Evolutionary conservation across 2,329 filamentous ascomycete genomes (phyloP).

Genomic region (Trichophyton equinum): DNA sequence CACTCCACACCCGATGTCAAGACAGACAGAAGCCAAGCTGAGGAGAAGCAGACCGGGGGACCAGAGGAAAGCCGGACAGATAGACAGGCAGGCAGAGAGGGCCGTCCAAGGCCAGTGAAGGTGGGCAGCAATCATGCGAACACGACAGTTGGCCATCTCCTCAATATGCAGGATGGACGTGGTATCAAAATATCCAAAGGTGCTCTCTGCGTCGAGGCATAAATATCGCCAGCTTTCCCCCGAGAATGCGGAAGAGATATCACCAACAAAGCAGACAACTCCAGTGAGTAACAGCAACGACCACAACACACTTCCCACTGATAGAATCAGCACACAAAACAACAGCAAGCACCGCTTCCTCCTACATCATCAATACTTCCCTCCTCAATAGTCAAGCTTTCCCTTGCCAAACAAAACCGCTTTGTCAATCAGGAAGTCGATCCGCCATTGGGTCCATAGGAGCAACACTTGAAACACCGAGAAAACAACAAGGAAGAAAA

Average conservation of each 20-base stretch:
- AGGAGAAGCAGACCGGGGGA: neutral
- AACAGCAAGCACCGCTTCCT: neutral
- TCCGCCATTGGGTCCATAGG: neutral
- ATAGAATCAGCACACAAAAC: neutral
- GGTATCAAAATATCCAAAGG: constrained; percentile 13
- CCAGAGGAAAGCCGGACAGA: neutral
- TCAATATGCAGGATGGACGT: constrained; percentile 11
- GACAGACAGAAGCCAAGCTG: neutral
- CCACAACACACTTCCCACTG: neutral
- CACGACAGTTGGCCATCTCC: neutral
- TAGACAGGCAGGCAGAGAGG: neutral
- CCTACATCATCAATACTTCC: neutral
- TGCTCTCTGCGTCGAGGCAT: constrained; percentile 21
- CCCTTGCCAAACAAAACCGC: neutral
- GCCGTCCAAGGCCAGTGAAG: neutral
- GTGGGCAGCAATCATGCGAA: neutral
- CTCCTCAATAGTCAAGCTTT: neutral
- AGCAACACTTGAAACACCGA: constrained; percentile 15
- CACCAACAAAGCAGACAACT: neutral
- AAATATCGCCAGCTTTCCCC: constrained; percentile 27
- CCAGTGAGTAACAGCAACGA: neutral
- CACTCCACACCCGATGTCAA: neutral
- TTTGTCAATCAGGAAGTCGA: neutral
- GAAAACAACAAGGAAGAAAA: neutral
- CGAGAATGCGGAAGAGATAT: constrained; percentile 12